These are phyloP conservation scores for Phlebiopsis flavidoalba DNA, from an alignment of 768 basidiomycete genomes.

Conservation along the genomic window DNA sequence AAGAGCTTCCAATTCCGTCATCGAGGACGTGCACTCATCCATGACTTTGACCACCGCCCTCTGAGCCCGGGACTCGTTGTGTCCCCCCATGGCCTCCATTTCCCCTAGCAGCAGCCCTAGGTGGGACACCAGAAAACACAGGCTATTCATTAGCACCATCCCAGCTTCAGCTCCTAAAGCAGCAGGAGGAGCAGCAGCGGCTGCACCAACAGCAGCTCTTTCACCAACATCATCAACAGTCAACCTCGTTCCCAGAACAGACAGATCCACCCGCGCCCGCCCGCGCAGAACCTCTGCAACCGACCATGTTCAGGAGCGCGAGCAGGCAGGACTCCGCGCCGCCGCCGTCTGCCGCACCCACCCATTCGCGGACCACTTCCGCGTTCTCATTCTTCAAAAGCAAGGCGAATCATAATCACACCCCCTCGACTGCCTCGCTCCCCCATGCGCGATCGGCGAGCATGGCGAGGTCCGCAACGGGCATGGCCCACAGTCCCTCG, in stretches of 20 bases:
- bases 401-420: constrained; percentile 26
- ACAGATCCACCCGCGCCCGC: background rate
- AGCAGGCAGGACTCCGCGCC: constrained; percentile 13
- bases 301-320: constrained; percentile 9
- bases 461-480: constrained; percentile 7
- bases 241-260: background rate
- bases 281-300: constrained; percentile 7
- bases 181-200: constrained; percentile 18
- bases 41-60: constrained; percentile 15
- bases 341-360: constrained; percentile 19
- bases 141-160: constrained; percentile 33
- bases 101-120: constrained; percentile 24
- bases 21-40: background rate
- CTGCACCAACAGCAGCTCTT: constrained; percentile 22
- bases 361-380: constrained; percentile 54
- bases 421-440: constrained; percentile 20
- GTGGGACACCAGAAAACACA: constrained; percentile 27
- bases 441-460: constrained; percentile 15
- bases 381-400: constrained; percentile 56
- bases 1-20: constrained; percentile 9
- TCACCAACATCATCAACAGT: background rate
- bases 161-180: constrained; percentile 28
- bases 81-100: constrained; percentile 10
- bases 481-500: background rate
- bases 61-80: constrained; percentile 4